phyloP scores from a whole-genome alignment of 129 eudicot genomes.

The Lonicera japonica region DNA sequence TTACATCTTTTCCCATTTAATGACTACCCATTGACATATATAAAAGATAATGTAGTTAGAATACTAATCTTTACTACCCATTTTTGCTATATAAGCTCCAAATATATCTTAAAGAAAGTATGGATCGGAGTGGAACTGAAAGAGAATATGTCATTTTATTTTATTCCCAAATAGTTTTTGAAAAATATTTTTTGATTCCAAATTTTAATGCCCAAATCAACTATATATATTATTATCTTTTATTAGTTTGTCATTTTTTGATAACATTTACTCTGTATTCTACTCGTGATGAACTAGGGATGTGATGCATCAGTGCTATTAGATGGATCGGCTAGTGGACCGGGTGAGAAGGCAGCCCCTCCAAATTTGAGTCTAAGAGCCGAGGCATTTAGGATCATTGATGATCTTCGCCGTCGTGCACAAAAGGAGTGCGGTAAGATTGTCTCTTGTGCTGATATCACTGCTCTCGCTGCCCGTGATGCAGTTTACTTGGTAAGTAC shows the following conservation, averaged over 20 bases:
- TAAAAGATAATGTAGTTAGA: neutral
- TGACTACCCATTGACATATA: neutral
- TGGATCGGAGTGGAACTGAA: neutral
- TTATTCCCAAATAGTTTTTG: too few relatives aligned
- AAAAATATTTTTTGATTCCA: too few relatives aligned
- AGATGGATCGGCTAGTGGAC: conserved; percentile 65
- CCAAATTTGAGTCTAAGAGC: conserved; percentile 55
- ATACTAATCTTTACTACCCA: too few relatives aligned
- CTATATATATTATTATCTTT: too few relatives aligned
- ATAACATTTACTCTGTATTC: too few relatives aligned
- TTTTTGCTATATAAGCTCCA: too few relatives aligned
- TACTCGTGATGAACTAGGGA: conserved; percentile 32
- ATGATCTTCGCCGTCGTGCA: conserved; percentile 36
- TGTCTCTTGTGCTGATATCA: conserved; percentile 51
- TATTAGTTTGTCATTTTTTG: too few relatives aligned
- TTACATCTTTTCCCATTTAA: too few relatives aligned
- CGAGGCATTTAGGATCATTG: conserved; percentile 37
- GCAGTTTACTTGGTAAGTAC: conserved; percentile 38
- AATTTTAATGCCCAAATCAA: too few relatives aligned
- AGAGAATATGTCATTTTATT: neutral
- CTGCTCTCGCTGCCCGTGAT: conserved; percentile 56
- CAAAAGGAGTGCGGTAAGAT: conserved; percentile 25
- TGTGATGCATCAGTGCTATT: conserved; percentile 70
- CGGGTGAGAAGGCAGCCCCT: conserved; percentile 49
- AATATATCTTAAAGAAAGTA: too few relatives aligned